A percentile compares a stretch with the other conserved stretches of the same genome.
Evolutionary conservation across 2,329 filamentous ascomycete species (phyloP).

Genomic region (Grosmannia penicillata): DNA sequence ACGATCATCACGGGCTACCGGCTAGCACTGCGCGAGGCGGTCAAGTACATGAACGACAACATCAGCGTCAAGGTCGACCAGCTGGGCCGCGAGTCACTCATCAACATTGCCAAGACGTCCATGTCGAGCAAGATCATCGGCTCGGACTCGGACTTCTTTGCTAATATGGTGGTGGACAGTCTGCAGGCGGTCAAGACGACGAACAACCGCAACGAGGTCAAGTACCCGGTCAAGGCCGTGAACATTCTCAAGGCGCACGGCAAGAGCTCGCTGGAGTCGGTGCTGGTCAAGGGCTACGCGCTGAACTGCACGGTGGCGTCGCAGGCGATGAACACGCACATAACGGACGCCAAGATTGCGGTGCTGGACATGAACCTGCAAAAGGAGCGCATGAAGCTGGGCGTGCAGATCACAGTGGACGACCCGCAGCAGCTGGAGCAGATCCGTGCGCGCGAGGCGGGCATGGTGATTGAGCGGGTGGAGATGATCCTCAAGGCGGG

Average conservation of each 20-base stretch:
- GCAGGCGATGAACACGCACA: constrained; percentile 89
- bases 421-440: constrained; percentile 95
- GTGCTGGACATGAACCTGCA: constrained; percentile 96
- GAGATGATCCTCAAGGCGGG: constrained; percentile 97
- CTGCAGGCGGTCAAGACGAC: constrained; percentile 90
- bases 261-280: constrained; percentile 68
- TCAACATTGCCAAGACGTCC: constrained; percentile 95
- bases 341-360: constrained; percentile 91
- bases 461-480: constrained; percentile 84
- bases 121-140: constrained; percentile 99
- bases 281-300: constrained; percentile 90
- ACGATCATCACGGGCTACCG: constrained; percentile 98
- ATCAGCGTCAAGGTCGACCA: constrained; percentile 91
- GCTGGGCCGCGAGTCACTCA: constrained; percentile 74
- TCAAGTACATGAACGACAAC: constrained; percentile 98
- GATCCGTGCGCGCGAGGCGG: constrained; percentile 83
- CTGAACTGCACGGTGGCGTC: constrained; percentile 97
- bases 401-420: constrained; percentile 95
- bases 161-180: constrained; percentile 92
- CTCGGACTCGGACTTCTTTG: constrained; percentile 88
- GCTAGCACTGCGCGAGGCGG: constrained; percentile 83
- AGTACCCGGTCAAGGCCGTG: constrained; percentile 98
- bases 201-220: constrained; percentile 79
- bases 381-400: constrained; percentile 98
- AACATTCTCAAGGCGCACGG: constrained; percentile 98